Percentiles rank a stretch among this genome's conserved stretches.
Evolutionary conservation across 1,284 basidiomycete species (phyloP).

Genomic region (Tilletia horrida): DNA sequence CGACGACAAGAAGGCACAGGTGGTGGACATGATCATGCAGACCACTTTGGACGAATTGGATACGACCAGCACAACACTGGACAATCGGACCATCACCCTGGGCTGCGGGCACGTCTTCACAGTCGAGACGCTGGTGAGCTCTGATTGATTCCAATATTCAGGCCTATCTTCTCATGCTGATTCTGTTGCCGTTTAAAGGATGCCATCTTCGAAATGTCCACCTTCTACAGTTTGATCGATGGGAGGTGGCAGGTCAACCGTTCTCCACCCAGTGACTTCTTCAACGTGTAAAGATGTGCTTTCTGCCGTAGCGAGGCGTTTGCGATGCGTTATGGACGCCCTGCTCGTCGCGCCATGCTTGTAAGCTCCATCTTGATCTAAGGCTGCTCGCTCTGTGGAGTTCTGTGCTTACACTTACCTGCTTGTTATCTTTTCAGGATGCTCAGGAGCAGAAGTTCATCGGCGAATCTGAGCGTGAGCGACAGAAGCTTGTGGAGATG

Average conservation of each 20-base stretch:
- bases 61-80: constrained; percentile 57
- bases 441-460: constrained; percentile 10
- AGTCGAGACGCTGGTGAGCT: constrained; percentile 63
- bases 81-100: constrained; percentile 65
- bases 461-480: not conserved
- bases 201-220: constrained; percentile 61
- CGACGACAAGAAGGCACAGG: constrained; percentile 55
- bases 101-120: constrained; percentile 69
- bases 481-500: constrained; percentile 10
- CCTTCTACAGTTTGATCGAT: constrained; percentile 60
- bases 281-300: constrained; percentile 62
- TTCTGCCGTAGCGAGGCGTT: constrained; percentile 62
- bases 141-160: not conserved
- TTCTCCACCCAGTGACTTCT: constrained; percentile 58
- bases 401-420: constrained; percentile 14
- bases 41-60: constrained; percentile 62
- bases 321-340: constrained; percentile 63
- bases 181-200: constrained; percentile 43
- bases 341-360: constrained; percentile 64
- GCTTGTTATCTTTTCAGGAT: constrained; percentile 11
- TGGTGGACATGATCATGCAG: constrained; percentile 65
- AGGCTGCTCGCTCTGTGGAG: constrained; percentile 61
- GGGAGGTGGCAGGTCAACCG: constrained; percentile 59
- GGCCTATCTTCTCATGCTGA: not conserved
- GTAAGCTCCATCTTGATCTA: constrained; percentile 62